Evolutionary conservation across 495 filamentous ascomycete species (phyloP).

Genomic region (Emericellopsis terricola): DNA sequence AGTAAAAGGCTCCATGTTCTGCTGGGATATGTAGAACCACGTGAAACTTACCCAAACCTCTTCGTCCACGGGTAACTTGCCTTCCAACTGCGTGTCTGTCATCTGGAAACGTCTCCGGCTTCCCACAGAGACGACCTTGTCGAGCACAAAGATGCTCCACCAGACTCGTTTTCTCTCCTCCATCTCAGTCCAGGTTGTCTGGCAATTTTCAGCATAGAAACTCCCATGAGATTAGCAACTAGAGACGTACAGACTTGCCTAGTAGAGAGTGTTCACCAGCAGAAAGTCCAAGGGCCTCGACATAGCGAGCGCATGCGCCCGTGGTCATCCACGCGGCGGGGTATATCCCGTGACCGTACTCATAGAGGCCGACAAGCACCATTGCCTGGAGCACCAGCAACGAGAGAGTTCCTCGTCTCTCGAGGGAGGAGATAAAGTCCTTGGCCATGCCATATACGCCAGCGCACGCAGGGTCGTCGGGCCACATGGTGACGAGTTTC

Average conservation of each 20-base stretch:
- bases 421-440: slow-evolving; percentile 18
- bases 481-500: slow-evolving; percentile 20
- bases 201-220: not conserved
- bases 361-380: slow-evolving; percentile 26
- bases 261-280: not conserved
- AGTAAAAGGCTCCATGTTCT: too few relatives aligned
- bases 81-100: too few relatives aligned
- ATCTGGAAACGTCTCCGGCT: too few relatives aligned
- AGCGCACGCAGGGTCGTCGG: slow-evolving; percentile 5
- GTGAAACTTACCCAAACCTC: too few relatives aligned
- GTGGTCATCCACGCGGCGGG: slow-evolving; percentile 29
- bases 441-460: slow-evolving; percentile 28
- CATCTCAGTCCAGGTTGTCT: slow-evolving; percentile 23
- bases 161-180: slow-evolving; percentile 30
- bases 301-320: slow-evolving; percentile 22
- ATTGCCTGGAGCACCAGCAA: slow-evolving; percentile 24
- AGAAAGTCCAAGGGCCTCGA: slow-evolving; percentile 28
- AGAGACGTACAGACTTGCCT: slow-evolving; percentile 4
- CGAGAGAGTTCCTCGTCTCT: slow-evolving; percentile 18
- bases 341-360: slow-evolving; percentile 29
- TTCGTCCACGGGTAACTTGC: too few relatives aligned
- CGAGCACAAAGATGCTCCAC: slow-evolving; percentile 33
- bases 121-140: slow-evolving; percentile 27
- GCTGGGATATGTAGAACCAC: too few relatives aligned
- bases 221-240: too few relatives aligned